phyloP scores from a whole-genome alignment of 441 rosid genomes.

The Breynia disticha region DNA sequence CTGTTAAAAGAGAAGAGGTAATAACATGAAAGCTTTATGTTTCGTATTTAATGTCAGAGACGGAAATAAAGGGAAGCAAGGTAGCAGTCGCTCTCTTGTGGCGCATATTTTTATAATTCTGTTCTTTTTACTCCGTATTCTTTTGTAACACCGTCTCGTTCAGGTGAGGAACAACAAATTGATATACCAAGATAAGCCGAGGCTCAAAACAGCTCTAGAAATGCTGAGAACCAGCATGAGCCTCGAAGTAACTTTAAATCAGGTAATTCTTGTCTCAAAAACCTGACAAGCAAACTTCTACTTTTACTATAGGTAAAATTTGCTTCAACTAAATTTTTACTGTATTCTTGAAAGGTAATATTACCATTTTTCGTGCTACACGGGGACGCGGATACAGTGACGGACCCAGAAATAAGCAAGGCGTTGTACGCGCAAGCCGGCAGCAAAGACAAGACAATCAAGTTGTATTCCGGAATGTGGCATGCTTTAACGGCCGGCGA shows the following conservation, averaged over 20 bases:
- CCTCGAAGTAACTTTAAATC: constrained; percentile 58
- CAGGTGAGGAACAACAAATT: constrained; percentile 81
- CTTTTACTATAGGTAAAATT: no score
- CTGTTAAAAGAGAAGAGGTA: constrained; percentile 71
- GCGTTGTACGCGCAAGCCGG: constrained; percentile 61
- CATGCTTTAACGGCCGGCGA: constrained; percentile 80
- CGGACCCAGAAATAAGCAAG: constrained; percentile 96
- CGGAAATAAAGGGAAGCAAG: no score
- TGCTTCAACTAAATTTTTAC: no score
- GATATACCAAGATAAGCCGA: constrained; percentile 93
- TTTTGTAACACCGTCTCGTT: no score
- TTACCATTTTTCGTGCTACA: constrained; percentile 79
- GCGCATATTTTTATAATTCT: no score
- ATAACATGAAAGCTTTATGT: background rate
- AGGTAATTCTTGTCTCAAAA: constrained; percentile 22
- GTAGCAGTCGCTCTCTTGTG: no score
- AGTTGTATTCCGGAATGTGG: constrained; percentile 89
- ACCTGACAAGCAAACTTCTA: no score
- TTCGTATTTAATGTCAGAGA: background rate
- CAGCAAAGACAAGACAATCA: constrained; percentile 71
- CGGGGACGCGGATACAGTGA: constrained; percentile 83
- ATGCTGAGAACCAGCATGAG: constrained; percentile 88
- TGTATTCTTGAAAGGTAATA: constrained; percentile 34
- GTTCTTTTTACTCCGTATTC: no score
- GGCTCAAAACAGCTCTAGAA: constrained; percentile 88